Base-by-base conservation (phyloP, 129 eudicot genomes). In the Kitagawia praeruptora region DNA sequence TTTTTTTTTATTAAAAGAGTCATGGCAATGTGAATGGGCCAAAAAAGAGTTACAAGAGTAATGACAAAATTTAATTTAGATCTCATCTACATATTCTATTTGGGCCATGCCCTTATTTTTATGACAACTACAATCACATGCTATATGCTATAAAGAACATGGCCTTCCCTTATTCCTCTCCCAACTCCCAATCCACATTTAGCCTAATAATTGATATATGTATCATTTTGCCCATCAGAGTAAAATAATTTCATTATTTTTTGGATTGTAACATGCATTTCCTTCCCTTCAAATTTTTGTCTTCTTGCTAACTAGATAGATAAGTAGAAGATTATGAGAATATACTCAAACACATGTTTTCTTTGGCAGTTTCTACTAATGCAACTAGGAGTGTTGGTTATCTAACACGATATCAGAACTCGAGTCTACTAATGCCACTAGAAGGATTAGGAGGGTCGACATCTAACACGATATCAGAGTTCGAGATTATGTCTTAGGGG, bases 41-140 rank as follows among this genome's bases (percentile, higher is more conserved):
- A 61, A 61, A 51, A 61, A 8, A n/a, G 34, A 31, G 40, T 27
- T 15, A 67, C 73, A 67, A 67, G 73, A 31, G 41, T 67, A 67
- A 67, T 27, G 73, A 67, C 73, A 67, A 67, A 67, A 67, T 67
- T 67, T 31, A 67, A 67, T 67, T 67, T 15, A 31, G 73, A 67
- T 67, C 73, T 67, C 40, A 67, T 67, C 39, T 61, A 61, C 69
- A 67, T 67, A 67, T 67, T 67, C 37, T 61, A 61, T 61, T 61
- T 61, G 69, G 69, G 34, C 69, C 69, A 61, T 61, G 69, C 69
- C 69, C 69, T 61, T 61, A 25, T 61, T 61, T 61, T 61, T 2
- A 61, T 61, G 69, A 25, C 69, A 61, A 61, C 69, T 14, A 61
- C 69, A 61, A 9, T 61, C 69, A 61, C 69, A 61, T 61, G 69